phyloP scores from a whole-genome alignment of 2,329 filamentous ascomycete genomes.

The Cladosporium sp. region DNA sequence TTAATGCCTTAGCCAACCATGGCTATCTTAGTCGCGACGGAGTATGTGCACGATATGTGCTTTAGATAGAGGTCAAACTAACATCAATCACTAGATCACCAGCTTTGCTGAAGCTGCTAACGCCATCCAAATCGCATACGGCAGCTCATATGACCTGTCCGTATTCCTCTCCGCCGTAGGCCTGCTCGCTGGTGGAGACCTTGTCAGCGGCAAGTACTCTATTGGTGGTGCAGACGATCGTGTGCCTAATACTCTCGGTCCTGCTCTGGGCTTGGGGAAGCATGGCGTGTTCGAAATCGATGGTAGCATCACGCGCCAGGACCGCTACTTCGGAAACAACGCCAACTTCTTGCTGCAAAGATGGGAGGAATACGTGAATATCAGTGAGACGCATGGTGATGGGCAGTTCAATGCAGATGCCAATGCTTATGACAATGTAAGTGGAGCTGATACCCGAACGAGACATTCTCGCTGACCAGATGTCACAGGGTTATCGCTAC shows the following conservation, averaged over 20 bases:
- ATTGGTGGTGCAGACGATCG: constrained; percentile 24
- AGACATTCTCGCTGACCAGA: too few species aligned
- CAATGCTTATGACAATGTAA: too few species aligned
- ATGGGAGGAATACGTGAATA: constrained; percentile 20
- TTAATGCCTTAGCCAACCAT: constrained; percentile 28
- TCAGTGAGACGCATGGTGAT: constrained; percentile 21
- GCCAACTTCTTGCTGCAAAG: constrained; percentile 24
- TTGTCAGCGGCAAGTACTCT: constrained; percentile 23
- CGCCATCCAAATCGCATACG: constrained; percentile 25
- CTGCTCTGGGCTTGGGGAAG: constrained; percentile 24
- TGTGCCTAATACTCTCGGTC: constrained; percentile 26
- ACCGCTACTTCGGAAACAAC: constrained; percentile 25
- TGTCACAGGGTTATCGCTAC: too few species aligned
- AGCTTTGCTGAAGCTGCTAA: constrained; percentile 27
- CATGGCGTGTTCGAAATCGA: constrained; percentile 28
- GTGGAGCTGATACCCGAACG: too few species aligned
- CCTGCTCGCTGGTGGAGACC: constrained; percentile 26
- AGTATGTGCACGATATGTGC: too few species aligned
- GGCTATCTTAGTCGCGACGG: constrained; percentile 24
- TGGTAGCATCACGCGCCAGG: constrained; percentile 25
- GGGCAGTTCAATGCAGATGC: constrained; percentile 23
- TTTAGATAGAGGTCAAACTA: too few species aligned
- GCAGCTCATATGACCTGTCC: constrained; percentile 25
- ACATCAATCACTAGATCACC: constrained; percentile 18
- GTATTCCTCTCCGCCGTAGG: constrained; percentile 25